Evolutionary conservation across 129 eudicot genomes (phyloP).

Genomic region (Calendula officinalis): DNA sequence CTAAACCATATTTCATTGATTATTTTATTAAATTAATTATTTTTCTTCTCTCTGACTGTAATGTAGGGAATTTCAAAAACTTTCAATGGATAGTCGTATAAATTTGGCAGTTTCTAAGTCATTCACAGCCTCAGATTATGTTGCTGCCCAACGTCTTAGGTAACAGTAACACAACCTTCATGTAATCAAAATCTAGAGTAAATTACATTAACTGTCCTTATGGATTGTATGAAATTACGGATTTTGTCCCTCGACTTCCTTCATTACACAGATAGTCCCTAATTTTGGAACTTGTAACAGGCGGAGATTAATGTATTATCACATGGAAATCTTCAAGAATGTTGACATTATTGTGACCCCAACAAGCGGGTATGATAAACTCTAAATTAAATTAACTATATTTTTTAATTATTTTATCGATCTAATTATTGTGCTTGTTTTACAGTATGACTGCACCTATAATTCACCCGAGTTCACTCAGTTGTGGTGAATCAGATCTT

Average conservation of each 20-base stretch:
- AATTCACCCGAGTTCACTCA: neutral
- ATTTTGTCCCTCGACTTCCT: too few species aligned
- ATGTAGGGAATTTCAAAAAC: conserved; percentile 2
- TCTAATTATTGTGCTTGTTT: neutral
- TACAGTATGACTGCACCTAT: neutral
- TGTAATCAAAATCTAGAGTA: conserved; percentile 21
- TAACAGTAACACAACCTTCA: neutral
- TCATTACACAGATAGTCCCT: too few species aligned
- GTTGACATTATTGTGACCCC: neutral
- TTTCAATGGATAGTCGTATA: neutral
- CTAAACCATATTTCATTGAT: neutral
- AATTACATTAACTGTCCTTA: too few species aligned
- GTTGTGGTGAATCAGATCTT: conserved; percentile 1
- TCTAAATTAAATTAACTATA: neutral
- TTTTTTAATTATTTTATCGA: neutral
- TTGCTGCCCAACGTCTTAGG: conserved; percentile 87
- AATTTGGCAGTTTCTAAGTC: conserved; percentile 66
- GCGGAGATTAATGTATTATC: conserved; percentile 68
- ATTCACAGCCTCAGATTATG: conserved; percentile 76
- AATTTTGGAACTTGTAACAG: conserved; percentile 17
- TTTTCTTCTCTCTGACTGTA: too few species aligned
- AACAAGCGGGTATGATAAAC: neutral
- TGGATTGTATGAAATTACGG: too few species aligned
- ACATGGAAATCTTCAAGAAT: conserved; percentile 57
- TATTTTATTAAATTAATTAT: neutral